Percentiles rank a stretch among this genome's conserved stretches.
phyloP scores from a whole-genome alignment of 108 stramenopile genomes.

The Nannochloropsis salina region DNA sequence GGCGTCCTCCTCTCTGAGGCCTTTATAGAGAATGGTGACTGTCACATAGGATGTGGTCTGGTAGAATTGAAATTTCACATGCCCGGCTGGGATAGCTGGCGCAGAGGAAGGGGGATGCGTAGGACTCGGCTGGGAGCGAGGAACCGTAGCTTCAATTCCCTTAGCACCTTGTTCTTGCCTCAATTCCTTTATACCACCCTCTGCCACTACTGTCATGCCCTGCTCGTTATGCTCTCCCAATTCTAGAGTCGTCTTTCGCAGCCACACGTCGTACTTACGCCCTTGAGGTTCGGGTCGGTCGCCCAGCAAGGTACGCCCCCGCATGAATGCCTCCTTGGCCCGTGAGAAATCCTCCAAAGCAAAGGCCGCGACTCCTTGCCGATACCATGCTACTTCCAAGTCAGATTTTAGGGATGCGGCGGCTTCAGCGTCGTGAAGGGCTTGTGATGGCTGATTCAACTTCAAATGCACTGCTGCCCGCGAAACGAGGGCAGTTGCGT shows the following conservation, averaged over 20 bases:
- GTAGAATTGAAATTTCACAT: conserved; percentile 44
- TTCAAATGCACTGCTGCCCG: not conserved
- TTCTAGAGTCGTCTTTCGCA: not conserved
- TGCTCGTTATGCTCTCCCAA: not conserved
- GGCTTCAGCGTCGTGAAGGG: not conserved
- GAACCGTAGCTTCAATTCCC: not conserved
- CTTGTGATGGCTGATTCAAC: conserved; percentile 15
- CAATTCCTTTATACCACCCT: no score
- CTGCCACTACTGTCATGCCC: not conserved
- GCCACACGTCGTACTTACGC: not conserved
- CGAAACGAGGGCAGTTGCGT: not conserved
- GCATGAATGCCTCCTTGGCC: not conserved
- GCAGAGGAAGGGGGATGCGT: not conserved
- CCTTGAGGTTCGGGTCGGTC: not conserved
- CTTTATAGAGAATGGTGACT: conserved; percentile 38
- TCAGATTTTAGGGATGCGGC: not conserved
- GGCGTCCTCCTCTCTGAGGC: conserved; percentile 29
- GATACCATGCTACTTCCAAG: not conserved
- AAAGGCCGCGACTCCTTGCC: not conserved
- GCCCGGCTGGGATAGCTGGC: not conserved
- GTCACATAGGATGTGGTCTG: conserved; percentile 40
- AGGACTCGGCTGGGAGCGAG: not conserved
- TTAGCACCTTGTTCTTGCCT: not conserved
- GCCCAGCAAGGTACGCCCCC: not conserved
- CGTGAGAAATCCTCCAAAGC: not conserved